Conservation (phyloP, 257 asterid species). For the Solanum piurae region DNA sequence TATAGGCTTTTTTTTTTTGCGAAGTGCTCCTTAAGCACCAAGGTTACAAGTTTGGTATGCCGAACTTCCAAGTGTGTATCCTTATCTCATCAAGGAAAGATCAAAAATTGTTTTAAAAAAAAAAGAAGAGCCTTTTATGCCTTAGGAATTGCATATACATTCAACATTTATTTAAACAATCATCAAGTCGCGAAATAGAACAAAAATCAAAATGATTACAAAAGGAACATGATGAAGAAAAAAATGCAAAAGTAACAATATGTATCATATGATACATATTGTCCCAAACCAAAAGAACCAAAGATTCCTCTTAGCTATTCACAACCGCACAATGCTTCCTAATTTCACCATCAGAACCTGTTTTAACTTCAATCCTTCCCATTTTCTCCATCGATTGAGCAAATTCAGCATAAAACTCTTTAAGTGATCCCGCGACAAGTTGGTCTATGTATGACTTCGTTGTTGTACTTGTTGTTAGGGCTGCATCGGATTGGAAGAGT, state of each 20-base stretch:
- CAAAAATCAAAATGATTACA: background rate
- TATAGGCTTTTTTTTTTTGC: no score
- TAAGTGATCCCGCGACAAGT: conserved; percentile 18
- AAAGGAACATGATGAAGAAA: background rate
- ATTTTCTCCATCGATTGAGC: conserved; percentile 62
- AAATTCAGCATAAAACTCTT: conserved; percentile 35
- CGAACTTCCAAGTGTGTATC: no score
- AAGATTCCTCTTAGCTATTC: conserved; percentile 12
- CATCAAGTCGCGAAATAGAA: background rate
- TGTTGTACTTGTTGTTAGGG: conserved; percentile 28
- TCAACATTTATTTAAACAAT: background rate
- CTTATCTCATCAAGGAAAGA: no score
- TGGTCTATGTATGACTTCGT: conserved; percentile 26
- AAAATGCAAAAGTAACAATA: background rate
- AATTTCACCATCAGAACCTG: conserved; percentile 52
- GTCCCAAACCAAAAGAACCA: background rate
- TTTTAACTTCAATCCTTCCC: conserved; percentile 43
- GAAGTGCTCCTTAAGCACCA: no score
- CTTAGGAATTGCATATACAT: background rate
- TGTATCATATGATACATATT: background rate
- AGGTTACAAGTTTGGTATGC: no score
- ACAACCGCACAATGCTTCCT: conserved; percentile 54
- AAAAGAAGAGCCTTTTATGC: no score
- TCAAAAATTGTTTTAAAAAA: no score
- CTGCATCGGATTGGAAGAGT: conserved; percentile 50